Base-by-base conservation (phyloP, 148 eudicot species). In the Cornus kousa region DNA sequence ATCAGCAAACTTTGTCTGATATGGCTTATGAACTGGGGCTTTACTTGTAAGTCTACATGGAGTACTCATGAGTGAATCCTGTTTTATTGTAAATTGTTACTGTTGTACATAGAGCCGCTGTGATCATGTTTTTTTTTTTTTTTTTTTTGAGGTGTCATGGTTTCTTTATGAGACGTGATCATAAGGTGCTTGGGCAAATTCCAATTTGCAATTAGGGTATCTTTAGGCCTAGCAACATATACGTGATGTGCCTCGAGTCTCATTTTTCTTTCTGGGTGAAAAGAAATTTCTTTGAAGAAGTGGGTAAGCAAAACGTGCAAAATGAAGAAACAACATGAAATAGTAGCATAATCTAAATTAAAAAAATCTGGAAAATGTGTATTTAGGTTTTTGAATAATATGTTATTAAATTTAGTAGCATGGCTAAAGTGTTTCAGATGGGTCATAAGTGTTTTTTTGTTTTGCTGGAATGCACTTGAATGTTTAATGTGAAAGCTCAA, bases 21-120 rank as follows among this genome's bases (percentile, higher is more conserved):
- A 92, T 96, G 91, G 95, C 98, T 59, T 78, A 84, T 83, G 91
- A 93, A 65, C 80, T 92, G 48, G 98, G 91, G 24, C 90, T 96
- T 79, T 82, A 93, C 85, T 96, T 93, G 99, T 96, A 87, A 89
- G 98, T 89, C 5, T 55, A 50, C 62, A 6, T 55, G 65, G 43
- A 43, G 1, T 43, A 43, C 48, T 43, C 0, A 43, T 9, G 5
- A 9, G n/a, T 2, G 12, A 35, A 40, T 79, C 53, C 17, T 71
- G 53, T 48, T 33, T 13, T 31, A 1, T 71, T 35, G 62, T 13
- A 67, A 28, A 50, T 72, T 57, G 23, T 39, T 9, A n/a, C n/a
- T 53, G 59, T 53, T 53, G 12, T 43, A 43, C 0, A 6, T 43
- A 0, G 9, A 11, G 5, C 59, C 14, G 4, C 12, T 17, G 59